Evolutionary conservation across 345 rosid species (phyloP), one percentile per base, ranked within the genome.

Genomic region (Durio zibethinus): DNA sequence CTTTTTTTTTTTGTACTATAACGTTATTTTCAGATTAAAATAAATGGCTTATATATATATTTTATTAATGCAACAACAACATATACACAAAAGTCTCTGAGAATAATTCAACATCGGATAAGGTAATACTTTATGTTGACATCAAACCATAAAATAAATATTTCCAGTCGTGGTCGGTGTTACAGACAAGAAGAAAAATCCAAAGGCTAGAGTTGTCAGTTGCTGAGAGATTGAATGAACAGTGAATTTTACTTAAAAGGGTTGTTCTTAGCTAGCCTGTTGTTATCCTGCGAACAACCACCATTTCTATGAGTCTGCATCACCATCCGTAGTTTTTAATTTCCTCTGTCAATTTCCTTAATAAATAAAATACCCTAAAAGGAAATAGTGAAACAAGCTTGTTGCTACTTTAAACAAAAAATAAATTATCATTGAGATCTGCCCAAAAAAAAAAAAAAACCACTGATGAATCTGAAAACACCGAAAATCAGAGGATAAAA

Each of bases 251-350:
- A 38, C 40, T 38, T 38, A 3, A 35, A 31, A 18, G 52, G 2
- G 38, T 74, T 43, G 77, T 29, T 60, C 42, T 25, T 74, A 36
- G 77, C 43, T 74, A 2, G 12, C 31, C 69, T 10, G 77, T 75
- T 27, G 29, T 43, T 75, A 45, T 75, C 70, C 23, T 43, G 42
- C 40, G 69, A 75, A 75, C 77, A 10, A 75, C 70, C 57, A 43
- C 77, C 57, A 45, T 10, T 63, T 18, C 57, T 31, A 40, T n/a
- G 8, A n/a, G 69, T 43, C n/a, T 11, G 4, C 9, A 35, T 73
- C 53, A 21, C 33, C 65, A 11, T 38, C 52, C 38, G 11, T n/a
- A 31, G 8, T 60, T 56, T 40, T n/a, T n/a, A 27, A 36, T 67
- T 38, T 67, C 50, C 16, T 23, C 27, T 56, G 10, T 3, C 38